A percentile compares a stretch with the other conserved stretches of the same genome.
Evolutionary conservation across 257 asterid genomes (phyloP).

Genomic region (Orobanche coerulescens): DNA sequence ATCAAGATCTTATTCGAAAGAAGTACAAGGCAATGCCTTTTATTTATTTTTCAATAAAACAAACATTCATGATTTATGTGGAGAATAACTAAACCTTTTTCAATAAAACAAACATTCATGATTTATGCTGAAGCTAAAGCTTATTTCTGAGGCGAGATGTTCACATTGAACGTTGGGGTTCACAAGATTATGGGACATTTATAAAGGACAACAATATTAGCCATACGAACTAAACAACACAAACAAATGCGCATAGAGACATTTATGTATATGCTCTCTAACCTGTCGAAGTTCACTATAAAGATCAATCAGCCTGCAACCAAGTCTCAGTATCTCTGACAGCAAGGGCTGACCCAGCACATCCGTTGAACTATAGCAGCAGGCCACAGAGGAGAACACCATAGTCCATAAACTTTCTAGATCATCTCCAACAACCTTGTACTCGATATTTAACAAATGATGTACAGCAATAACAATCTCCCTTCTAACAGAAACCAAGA

Average conservation of each 20-base stretch:
- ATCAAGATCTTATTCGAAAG: constrained; percentile 2
- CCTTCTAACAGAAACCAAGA: constrained; percentile 44
- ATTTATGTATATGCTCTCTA: constrained; percentile 24
- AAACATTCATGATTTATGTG: background rate
- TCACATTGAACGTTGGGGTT: background rate
- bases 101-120: background rate
- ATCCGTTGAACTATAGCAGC: constrained; percentile 37
- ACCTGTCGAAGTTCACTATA: constrained; percentile 98
- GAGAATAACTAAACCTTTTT: background rate
- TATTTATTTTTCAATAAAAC: background rate
- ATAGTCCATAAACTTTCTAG: constrained; percentile 66
- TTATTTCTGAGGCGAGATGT: constrained; percentile 1
- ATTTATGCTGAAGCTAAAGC: constrained; percentile 3
- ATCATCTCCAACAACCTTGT: constrained; percentile 74
- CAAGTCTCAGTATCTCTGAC: constrained; percentile 47
- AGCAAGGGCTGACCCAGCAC: constrained; percentile 37
- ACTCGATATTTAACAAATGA: constrained; percentile 64
- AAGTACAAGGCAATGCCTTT: constrained; percentile 4
- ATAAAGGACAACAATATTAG: background rate
- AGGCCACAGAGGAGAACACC: constrained; percentile 47
- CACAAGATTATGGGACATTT: background rate
- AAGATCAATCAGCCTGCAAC: constrained; percentile 66
- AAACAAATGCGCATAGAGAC: background rate
- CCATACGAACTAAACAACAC: constrained; percentile 1
- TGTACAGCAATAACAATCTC: constrained; percentile 50